phyloP scores from a whole-genome alignment of 2,329 filamentous ascomycete genomes.

The Albifimbria verrucaria region DNA sequence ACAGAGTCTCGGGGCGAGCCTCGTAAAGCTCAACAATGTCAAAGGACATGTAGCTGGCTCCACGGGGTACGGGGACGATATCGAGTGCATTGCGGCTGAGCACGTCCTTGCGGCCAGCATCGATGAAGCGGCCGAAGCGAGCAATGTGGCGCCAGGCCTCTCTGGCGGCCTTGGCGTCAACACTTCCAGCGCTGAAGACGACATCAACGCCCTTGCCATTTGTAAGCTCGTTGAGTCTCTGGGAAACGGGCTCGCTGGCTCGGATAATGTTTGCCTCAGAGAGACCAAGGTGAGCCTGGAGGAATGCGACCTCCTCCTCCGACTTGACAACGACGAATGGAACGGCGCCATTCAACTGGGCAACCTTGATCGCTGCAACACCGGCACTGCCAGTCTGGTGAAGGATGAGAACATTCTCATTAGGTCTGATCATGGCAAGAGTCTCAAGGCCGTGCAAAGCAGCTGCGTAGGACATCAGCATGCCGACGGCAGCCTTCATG shows the following conservation, averaged over 20 bases:
- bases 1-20: conserved; percentile 8
- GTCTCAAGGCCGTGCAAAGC: conserved; percentile 19
- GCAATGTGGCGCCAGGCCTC: conserved; percentile 1
- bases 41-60: conserved; percentile 21
- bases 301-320: background rate
- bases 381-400: conserved; percentile 14
- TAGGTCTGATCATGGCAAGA: conserved; percentile 12
- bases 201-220: background rate
- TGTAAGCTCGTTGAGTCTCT: background rate
- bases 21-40: conserved; percentile 18
- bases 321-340: conserved; percentile 13
- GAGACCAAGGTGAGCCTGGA: background rate
- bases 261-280: background rate
- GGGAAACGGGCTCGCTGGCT: background rate
- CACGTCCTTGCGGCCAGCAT: conserved; percentile 15
- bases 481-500: conserved; percentile 8
- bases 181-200: conserved; percentile 1
- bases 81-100: conserved; percentile 16
- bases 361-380: conserved; percentile 16
- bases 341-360: conserved; percentile 11
- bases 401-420: conserved; percentile 19
- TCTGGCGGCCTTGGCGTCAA: background rate
- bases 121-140: background rate
- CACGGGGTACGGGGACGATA: conserved; percentile 15
- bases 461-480: conserved; percentile 7